Conservation (phyloP, 108 stramenopile species). For the Pseudonitzschia delicatissima region DNA sequence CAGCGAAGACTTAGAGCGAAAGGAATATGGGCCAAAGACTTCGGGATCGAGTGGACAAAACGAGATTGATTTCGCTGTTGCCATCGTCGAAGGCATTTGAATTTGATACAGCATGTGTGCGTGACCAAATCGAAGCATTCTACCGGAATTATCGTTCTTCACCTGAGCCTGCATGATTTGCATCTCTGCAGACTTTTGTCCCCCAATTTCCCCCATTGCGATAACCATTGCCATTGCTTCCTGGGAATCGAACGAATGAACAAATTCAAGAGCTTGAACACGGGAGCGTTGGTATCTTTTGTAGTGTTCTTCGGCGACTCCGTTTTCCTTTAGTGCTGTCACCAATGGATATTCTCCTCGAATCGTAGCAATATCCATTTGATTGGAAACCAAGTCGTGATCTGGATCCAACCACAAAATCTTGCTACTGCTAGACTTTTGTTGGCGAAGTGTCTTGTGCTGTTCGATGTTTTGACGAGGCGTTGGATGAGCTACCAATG, state of each 20-base stretch:
- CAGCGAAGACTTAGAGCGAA: slow-evolving; percentile 20
- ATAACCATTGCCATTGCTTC: slow-evolving; percentile 11
- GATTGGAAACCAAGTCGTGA: neutral
- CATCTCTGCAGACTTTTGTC: neutral
- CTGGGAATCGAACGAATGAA: neutral
- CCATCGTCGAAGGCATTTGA: slow-evolving; percentile 21
- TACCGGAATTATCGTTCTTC: neutral
- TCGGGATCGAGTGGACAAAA: neutral
- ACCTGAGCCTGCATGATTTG: slow-evolving; percentile 9
- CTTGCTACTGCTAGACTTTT: neutral
- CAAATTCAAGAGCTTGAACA: slow-evolving; percentile 2
- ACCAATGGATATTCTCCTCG: slow-evolving; percentile 2
- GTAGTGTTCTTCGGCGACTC: slow-evolving; percentile 17
- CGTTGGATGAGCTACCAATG: slow-evolving; percentile 10
- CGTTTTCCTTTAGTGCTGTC: neutral
- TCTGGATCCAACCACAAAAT: slow-evolving; percentile 17
- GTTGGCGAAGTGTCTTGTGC: neutral
- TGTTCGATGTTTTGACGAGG: neutral
- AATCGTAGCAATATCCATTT: neutral
- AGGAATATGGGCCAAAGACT: slow-evolving; percentile 27
- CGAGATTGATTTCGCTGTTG: slow-evolving; percentile 8
- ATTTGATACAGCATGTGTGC: slow-evolving; percentile 29
- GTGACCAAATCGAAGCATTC: slow-evolving; percentile 3
- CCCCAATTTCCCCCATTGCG: neutral
- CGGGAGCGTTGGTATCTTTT: slow-evolving; percentile 9